These are phyloP conservation scores for Aechmea fasciata DNA, from an alignment of 176 grass and related monocot genomes.

Conservation along the genomic window DNA sequence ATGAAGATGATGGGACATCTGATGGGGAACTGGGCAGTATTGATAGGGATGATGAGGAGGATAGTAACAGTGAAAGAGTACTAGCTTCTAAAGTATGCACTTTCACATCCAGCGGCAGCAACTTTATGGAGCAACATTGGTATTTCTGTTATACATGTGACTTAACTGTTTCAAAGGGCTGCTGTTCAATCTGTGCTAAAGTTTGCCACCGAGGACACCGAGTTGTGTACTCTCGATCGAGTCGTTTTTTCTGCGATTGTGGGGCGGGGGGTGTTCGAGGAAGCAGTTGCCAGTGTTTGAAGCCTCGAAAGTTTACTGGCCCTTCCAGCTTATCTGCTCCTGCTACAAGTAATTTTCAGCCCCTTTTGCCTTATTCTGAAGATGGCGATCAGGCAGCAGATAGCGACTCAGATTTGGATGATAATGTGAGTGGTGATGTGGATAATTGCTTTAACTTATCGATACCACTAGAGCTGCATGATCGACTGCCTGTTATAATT, in stretches of 20 bases:
- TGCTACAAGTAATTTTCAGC: conserved; percentile 38
- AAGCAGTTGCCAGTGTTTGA: conserved; percentile 87
- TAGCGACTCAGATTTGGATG: conserved; percentile 94
- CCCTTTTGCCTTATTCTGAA: conserved; percentile 57
- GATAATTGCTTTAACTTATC: conserved; percentile 63
- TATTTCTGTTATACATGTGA: conserved; percentile 99
- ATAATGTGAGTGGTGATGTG: conserved; percentile 58
- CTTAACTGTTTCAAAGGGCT: conserved; percentile 91
- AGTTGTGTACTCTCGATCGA: conserved; percentile 95
- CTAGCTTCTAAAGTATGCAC: conserved; percentile 89
- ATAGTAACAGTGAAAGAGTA: conserved; percentile 67
- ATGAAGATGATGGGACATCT: conserved; percentile 94
- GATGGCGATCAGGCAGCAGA: conserved; percentile 66
- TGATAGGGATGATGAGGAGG: conserved; percentile 91
- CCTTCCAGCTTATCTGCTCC: conserved; percentile 23
- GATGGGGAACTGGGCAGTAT: conserved; percentile 92
- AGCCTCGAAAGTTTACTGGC: conserved; percentile 81
- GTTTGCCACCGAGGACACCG: conserved; percentile 92
- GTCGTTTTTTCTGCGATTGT: conserved; percentile 98
- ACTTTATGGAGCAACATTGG: conserved; percentile 99
- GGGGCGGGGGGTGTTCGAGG: conserved; percentile 90
- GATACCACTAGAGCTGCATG: conserved; percentile 60
- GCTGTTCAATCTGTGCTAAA: conserved; percentile 87
- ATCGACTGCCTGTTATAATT: conserved; percentile 53
- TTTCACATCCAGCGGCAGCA: conserved; percentile 97